Base-by-base conservation (phyloP, 2,329 filamentous ascomycete species). In the Chaetomium sp. region DNA sequence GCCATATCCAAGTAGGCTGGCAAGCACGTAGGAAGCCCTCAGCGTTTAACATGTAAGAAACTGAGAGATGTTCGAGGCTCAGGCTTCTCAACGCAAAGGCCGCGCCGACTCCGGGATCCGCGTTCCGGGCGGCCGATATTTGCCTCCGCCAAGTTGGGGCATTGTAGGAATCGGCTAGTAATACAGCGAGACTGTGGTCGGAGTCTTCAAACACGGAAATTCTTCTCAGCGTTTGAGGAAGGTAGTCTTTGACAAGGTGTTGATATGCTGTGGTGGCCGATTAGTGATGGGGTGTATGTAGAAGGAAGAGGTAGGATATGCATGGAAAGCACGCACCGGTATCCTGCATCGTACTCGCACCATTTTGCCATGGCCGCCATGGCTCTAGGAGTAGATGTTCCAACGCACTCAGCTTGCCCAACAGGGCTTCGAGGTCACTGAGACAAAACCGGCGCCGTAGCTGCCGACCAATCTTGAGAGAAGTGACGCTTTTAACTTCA, bases 41-140 rank as follows among this genome's bases (percentile, higher is more conserved):
- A 19, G 49, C 49, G 49, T 44, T 44, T 5, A 27, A 12, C 8
- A 52, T 12, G n/a, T 44, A 52, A 9, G 49, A 44, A 4, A 52
- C 33, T 3, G 49, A 43, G 14, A 52, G 49, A n/a, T 52, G 32
- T 44, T 52, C 49, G 33, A 52, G 41, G 40, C 44, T 14, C 9
- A 27, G 41, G 40, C 49, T 52, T 12, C 41, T 36, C n/a, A 41
- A 36, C 40, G 49, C 49, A 14, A 52, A 52, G 40, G 49, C 49
- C n/a, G 32, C 32, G 49, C 49, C 33, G 12, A 52, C 10, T 1
- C 8, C 4, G 2, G 40, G 40, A 32, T 37, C n/a, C 5, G n/a
- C n/a, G 33, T 36, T 11, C n/a, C 33, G 40, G 40, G 10, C 10
- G 19, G 19, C 6, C 19, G 11, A 36, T 4, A 41, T 19, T 12